Evolutionary conservation across 1,284 basidiomycete species (phyloP), one percentile per base, ranked within the genome.

Genomic region (Thelephora terrestris): DNA sequence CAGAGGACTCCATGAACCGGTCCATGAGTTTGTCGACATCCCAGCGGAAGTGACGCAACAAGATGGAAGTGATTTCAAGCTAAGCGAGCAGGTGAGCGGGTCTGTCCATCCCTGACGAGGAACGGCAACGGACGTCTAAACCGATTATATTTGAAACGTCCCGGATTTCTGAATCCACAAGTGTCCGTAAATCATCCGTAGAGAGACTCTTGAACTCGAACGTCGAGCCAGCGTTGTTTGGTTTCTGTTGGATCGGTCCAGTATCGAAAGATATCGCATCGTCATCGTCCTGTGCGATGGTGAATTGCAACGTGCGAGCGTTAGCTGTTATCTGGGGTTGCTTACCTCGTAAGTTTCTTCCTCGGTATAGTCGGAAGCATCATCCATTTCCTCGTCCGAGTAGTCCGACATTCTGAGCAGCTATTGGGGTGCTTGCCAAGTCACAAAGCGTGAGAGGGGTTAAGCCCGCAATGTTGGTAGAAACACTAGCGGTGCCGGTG

Each of bases 1-100:
- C 62, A 4, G 75, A 69, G 47, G 72, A 70, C 43, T 74, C 76
- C 68, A 75, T 74, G 59, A 72, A 80, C 51, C 66, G 64, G 56
- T 79, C 73, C 39, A 74, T 67, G 14, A 83, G 71, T 47, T 73
- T 73, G 58, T 85, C 81, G 47, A 73, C 70, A 64, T 83, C 81
- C 81, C 81, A 85, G 21, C 68, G 66, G 61, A 77, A 81, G 58
- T 81, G 74, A 10, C 79, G 72, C 1, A 83, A 66, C 2, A 85
- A 69, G 21, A 78, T 76, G 3, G 78, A 74, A 1, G 77, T 77
- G 17, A 75, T 73, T 14, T 66, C 69, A 32, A 67, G 61, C 71
- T 69, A 49, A 37, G 49, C 48, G 40, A 9, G 21, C 32, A 47
- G 17, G 45, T 27, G 42, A 49, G 27, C 29, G 35, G 35, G 35